Evolutionary conservation across 179 eudicot species (phyloP).

Genomic region (Beta macrorhiza): DNA sequence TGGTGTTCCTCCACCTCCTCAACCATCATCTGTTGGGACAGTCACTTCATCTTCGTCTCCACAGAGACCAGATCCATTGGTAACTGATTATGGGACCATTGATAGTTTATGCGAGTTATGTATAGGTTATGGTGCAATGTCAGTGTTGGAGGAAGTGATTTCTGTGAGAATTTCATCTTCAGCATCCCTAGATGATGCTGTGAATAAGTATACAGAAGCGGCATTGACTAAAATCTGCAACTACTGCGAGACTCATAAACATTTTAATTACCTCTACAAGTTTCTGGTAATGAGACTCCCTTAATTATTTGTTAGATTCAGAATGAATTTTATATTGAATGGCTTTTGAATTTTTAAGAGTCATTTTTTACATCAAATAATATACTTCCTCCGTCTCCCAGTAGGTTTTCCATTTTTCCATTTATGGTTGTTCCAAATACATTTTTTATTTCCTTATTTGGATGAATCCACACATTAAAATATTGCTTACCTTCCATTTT

Average conservation of each 20-base stretch:
- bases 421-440: too few relatives aligned
- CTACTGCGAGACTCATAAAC: conserved; percentile 82
- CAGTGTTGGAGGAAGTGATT: conserved; percentile 84
- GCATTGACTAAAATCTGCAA: conserved; percentile 84
- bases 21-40: conserved; percentile 58
- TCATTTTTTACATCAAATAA: conserved; percentile 14
- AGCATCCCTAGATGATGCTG: conserved; percentile 42
- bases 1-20: conserved; percentile 75
- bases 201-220: conserved; percentile 62
- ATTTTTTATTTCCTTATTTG: too few relatives aligned
- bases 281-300: conserved; percentile 58
- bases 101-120: conserved; percentile 84
- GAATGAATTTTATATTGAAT: background rate
- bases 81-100: conserved; percentile 90
- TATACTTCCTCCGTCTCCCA: background rate
- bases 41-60: conserved; percentile 82
- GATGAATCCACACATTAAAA: too few relatives aligned
- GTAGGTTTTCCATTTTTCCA: too few relatives aligned
- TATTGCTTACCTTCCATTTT: too few relatives aligned
- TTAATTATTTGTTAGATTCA: background rate
- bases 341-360: background rate
- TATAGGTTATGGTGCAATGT: conserved; percentile 78
- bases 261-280: conserved; percentile 83
- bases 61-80: conserved; percentile 77
- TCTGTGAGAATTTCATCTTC: conserved; percentile 59